Evolutionary conservation across 805 yeast genomes (phyloP), one percentile per base, ranked within the genome.

Genomic region (Wickerhamomyces alni): DNA sequence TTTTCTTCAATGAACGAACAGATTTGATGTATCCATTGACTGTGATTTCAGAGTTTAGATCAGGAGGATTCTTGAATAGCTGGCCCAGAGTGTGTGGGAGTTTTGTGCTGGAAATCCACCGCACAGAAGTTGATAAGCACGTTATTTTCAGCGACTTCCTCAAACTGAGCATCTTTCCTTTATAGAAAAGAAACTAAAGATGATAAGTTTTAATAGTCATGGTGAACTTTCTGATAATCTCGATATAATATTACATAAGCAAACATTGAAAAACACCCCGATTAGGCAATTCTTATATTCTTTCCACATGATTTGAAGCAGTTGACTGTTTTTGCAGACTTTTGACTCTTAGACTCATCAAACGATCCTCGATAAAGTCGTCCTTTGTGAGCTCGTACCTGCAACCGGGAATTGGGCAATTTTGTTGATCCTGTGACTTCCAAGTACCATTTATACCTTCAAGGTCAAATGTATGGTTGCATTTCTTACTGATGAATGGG

Each of bases 1-100:
- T 70, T 39, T 80, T 82, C 55, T 88, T 88, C 55, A 87, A 73
- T 8, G 70, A 59, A 36, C 96, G 72, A 2, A 87, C 74, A 0
- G 88, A 72, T 39, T 76, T 76, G 17, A 93, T 73, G 81, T 87
- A 81, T 1, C 98, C 99, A 21, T 70, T 65, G 5, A 85, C 68
- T 2, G 67, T 60, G 7, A 78, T 61, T 1, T 45, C 37, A 0
- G 71, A 42, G n/a, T 69, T 55, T 1, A 58, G 13, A 11, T 25
- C 21, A 6, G 57, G 59, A 8, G 57, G 55, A 5, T 29, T 33
- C 17, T 36, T 17, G 11, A 47, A 39, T 3, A 55, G 41, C 29
- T 50, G 52, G 2, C 26, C 38, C 37, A 46, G 29, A 1, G 43
- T 44, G 10, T 34, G 38, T 4, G 48, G 48, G 2, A 41, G 39